phyloP scores from a whole-genome alignment of 768 basidiomycete genomes.

The Xerocomus spinulosus region DNA sequence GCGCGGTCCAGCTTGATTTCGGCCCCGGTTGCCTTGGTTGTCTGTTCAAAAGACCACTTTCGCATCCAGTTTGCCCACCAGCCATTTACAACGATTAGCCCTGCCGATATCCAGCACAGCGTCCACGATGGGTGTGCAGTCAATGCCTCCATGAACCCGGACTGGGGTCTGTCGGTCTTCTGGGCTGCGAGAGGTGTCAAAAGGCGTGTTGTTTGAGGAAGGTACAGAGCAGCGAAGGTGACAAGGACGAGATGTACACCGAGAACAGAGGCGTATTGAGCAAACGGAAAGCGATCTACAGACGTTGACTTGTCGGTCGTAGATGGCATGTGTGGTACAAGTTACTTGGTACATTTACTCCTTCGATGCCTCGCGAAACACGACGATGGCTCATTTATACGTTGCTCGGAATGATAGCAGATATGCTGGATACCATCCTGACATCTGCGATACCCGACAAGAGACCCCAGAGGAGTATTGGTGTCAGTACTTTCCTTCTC shows the following conservation, averaged over 20 bases:
- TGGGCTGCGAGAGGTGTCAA: conserved; percentile 33
- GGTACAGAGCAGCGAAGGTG: conserved; percentile 58
- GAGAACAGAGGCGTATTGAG: conserved; percentile 60
- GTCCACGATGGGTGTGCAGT: conserved; percentile 59
- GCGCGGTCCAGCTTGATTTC: conserved; percentile 42
- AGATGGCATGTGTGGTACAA: too few species aligned
- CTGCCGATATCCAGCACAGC: conserved; percentile 51
- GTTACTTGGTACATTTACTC: too few species aligned
- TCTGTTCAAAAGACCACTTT: conserved; percentile 48
- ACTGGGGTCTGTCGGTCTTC: conserved; percentile 59
- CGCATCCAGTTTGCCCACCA: conserved; percentile 75
- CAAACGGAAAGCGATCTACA: conserved; percentile 42
- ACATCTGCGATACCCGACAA: not conserved
- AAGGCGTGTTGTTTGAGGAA: conserved; percentile 59
- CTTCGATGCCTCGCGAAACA: too few species aligned
- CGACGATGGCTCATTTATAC: not conserved
- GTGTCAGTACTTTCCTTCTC: not conserved
- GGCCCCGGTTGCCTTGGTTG: conserved; percentile 37
- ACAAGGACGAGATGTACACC: conserved; percentile 66
- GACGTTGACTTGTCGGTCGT: not conserved
- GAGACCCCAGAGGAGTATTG: not conserved
- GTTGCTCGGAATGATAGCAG: not conserved
- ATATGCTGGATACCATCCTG: not conserved
- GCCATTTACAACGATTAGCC: conserved; percentile 49
- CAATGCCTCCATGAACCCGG: conserved; percentile 61